Evolutionary conservation across 768 basidiomycete species (phyloP).

Genomic region (Mrakia hoshinonis): DNA sequence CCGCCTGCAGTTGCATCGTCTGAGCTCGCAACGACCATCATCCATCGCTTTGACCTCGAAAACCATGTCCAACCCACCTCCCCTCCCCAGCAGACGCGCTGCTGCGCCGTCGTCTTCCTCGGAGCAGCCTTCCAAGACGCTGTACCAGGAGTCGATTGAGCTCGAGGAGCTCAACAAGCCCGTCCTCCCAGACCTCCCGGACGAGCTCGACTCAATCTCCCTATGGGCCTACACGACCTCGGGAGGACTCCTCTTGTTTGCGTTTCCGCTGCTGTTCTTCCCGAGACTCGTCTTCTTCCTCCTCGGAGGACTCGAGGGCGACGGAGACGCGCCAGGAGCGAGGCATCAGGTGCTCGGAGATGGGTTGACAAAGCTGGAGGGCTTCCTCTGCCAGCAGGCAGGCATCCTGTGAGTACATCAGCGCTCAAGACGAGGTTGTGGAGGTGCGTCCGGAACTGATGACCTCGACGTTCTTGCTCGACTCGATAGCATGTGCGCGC

Average conservation of each 20-base stretch:
- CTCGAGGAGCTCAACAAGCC: not conserved
- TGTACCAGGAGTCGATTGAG: slow-evolving; percentile 11
- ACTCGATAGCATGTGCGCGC: not conserved
- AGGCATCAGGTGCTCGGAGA: not conserved
- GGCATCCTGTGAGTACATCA: slow-evolving; percentile 9
- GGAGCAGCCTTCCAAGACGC: not conserved
- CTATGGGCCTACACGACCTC: slow-evolving; percentile 23
- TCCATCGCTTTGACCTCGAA: not conserved
- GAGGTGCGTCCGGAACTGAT: not conserved
- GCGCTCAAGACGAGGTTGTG: not conserved
- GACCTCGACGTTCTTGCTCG: not conserved
- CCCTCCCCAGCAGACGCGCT: not conserved
- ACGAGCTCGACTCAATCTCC: slow-evolving; percentile 11
- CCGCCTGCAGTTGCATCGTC: no score
- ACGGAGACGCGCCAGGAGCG: not conserved
- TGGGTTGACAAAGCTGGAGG: slow-evolving; percentile 17
- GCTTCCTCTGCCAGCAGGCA: slow-evolving; percentile 12
- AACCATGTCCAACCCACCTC: not conserved
- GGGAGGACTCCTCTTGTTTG: not conserved
- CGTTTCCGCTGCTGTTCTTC: slow-evolving; percentile 9
- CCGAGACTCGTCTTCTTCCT: slow-evolving; percentile 23
- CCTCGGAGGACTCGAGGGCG: slow-evolving; percentile 8
- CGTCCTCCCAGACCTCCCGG: not conserved
- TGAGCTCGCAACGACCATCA: not conserved
- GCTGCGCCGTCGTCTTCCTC: not conserved